These are phyloP conservation scores for Ajuga reptans DNA, from an alignment of 305 asterid genomes.

Conservation along the genomic window DNA sequence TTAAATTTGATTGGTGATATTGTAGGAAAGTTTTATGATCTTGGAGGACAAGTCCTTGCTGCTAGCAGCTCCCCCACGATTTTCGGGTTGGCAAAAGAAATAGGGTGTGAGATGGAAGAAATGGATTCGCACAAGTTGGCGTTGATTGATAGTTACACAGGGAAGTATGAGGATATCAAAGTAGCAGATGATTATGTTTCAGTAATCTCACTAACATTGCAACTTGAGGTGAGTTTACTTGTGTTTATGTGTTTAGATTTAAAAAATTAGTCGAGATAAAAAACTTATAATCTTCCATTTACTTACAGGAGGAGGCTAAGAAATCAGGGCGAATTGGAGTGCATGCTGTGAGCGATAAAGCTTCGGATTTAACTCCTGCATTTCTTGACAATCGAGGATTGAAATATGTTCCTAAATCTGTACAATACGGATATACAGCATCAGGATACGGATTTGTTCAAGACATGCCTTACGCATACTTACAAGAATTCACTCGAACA, in stretches of 20 bases:
- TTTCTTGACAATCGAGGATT: slow-evolving; percentile 54
- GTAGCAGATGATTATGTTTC: slow-evolving; percentile 83
- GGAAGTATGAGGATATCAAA: slow-evolving; percentile 55
- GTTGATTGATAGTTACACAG: slow-evolving; percentile 55
- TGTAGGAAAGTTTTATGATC: slow-evolving; percentile 72
- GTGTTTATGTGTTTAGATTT: background rate
- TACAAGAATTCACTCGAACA: slow-evolving; percentile 69
- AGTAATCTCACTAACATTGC: slow-evolving; percentile 59
- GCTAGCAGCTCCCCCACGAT: slow-evolving; percentile 82
- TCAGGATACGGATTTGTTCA: slow-evolving; percentile 77
- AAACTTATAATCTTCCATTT: too few relatives aligned
- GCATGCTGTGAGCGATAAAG: slow-evolving; percentile 51
- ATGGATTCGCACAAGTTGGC: slow-evolving; percentile 70
- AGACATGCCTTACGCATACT: slow-evolving; percentile 74
- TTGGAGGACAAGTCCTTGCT: slow-evolving; percentile 93
- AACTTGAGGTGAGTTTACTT: slow-evolving; percentile 58
- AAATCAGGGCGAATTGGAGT: slow-evolving; percentile 59
- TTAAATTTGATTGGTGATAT: background rate
- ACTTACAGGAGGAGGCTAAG: slow-evolving; percentile 60
- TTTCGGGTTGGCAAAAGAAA: slow-evolving; percentile 64
- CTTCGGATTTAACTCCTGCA: slow-evolving; percentile 49
- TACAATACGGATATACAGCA: slow-evolving; percentile 70
- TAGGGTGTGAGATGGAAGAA: slow-evolving; percentile 59
- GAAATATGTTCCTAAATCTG: slow-evolving; percentile 56
- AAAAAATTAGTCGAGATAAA: too few relatives aligned